phyloP scores from a whole-genome alignment of 1,284 basidiomycete species.

The Thelephora terrestris region DNA sequence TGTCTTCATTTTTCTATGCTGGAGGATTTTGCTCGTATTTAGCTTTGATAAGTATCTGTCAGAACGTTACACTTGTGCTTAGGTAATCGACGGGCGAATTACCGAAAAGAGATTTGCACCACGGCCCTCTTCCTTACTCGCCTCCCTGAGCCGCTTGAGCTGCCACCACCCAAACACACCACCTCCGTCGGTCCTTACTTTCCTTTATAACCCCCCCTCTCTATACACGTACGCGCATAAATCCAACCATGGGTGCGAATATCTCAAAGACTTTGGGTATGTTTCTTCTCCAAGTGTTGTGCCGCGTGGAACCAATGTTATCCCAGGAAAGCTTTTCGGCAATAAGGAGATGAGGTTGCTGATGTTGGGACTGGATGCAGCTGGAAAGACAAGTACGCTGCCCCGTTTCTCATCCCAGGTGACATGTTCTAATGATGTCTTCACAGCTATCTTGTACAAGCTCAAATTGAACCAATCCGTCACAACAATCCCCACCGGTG shows the following conservation, averaged over 20 bases:
- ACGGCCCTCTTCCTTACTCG: constrained; percentile 2
- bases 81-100: background rate
- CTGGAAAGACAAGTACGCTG: constrained; percentile 87
- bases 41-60: background rate
- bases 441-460: constrained; percentile 94
- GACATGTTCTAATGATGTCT: constrained; percentile 1
- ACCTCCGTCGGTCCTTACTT: constrained; percentile 37
- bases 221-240: constrained; percentile 6
- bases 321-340: constrained; percentile 85
- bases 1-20: background rate
- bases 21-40: background rate
- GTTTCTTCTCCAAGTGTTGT: constrained; percentile 13
- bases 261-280: constrained; percentile 65
- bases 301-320: constrained; percentile 7
- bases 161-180: constrained; percentile 19
- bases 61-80: background rate
- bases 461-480: constrained; percentile 98
- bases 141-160: constrained; percentile 21
- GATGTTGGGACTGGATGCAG: constrained; percentile 92
- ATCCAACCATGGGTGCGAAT: constrained; percentile 59
- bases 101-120: too few species aligned
- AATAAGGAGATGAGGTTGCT: constrained; percentile 98
- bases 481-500: constrained; percentile 97
- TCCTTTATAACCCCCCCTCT: constrained; percentile 10
- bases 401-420: constrained; percentile 1